Conservation (phyloP, 139 green algal genomes). For the Trebouxia sp. region DNA sequence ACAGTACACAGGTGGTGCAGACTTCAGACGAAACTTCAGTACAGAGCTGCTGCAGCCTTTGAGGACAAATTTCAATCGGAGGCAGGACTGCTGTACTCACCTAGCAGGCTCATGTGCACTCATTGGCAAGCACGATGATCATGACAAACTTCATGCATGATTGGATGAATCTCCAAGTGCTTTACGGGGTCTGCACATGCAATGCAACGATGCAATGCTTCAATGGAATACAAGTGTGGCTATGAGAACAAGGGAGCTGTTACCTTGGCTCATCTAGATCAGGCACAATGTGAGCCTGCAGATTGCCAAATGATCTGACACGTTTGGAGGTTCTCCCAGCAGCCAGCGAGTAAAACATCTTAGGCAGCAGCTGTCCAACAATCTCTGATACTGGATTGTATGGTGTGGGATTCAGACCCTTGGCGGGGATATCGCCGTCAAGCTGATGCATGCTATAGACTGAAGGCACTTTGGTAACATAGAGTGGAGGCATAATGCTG, state of each 20-base stretch:
- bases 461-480: constrained; percentile 40
- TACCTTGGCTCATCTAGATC: constrained; percentile 38
- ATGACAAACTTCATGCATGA: not conserved
- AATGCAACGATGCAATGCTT: not conserved
- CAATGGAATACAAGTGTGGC: not conserved
- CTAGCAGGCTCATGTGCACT: no score
- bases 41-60: no score
- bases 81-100: no score
- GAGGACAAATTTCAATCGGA: no score
- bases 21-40: no score
- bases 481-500: constrained; percentile 34
- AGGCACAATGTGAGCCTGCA: constrained; percentile 42
- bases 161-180: not conserved
- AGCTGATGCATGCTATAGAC: constrained; percentile 54
- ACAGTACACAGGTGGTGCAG: no score
- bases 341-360: constrained; percentile 37
- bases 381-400: constrained; percentile 45
- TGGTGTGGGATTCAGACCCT: not conserved
- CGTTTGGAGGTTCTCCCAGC: constrained; percentile 42
- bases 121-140: not conserved
- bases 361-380: constrained; percentile 33
- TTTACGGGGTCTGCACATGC: not conserved
- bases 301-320: constrained; percentile 60
- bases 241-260: not conserved
- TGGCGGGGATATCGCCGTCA: not conserved